Evolutionary conservation across 129 eudicot species (phyloP).

Genomic region (Flaveria brownii): DNA sequence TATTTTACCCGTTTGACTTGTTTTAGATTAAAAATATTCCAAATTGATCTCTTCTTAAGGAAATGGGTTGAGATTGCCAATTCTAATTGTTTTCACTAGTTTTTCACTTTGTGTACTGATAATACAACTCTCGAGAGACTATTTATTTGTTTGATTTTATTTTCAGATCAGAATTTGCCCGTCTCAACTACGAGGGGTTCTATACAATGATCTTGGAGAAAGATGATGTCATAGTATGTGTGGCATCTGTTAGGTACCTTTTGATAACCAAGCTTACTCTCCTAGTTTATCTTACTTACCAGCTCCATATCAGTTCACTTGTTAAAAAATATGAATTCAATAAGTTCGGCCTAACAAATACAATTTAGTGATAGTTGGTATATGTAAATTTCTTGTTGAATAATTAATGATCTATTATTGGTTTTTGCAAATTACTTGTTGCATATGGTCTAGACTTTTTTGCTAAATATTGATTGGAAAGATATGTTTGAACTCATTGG

Average conservation of each 20-base stretch:
- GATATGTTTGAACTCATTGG: slow-evolving; percentile 18
- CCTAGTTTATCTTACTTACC: slow-evolving; percentile 8
- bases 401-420: background rate
- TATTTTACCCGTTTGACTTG: background rate
- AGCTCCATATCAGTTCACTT: background rate
- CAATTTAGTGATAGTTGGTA: background rate
- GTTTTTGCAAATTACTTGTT: background rate
- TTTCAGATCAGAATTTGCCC: slow-evolving; percentile 84
- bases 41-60: background rate
- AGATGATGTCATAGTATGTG: slow-evolving; percentile 68
- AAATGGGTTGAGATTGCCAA: slow-evolving; percentile 7
- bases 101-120: slow-evolving; percentile 15
- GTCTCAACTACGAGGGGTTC: slow-evolving; percentile 82
- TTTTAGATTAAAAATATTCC: background rate
- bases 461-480: slow-evolving; percentile 17
- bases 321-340: background rate
- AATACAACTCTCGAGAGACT: background rate
- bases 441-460: slow-evolving; percentile 13
- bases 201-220: slow-evolving; percentile 85
- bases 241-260: slow-evolving; percentile 85
- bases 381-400: background rate
- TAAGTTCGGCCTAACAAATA: background rate
- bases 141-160: slow-evolving; percentile 16
- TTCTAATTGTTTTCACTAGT: background rate
- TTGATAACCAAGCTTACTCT: slow-evolving; percentile 16